Conservation (phyloP, 139 green algal species). For the Chlamydomonas incerta region DNA sequence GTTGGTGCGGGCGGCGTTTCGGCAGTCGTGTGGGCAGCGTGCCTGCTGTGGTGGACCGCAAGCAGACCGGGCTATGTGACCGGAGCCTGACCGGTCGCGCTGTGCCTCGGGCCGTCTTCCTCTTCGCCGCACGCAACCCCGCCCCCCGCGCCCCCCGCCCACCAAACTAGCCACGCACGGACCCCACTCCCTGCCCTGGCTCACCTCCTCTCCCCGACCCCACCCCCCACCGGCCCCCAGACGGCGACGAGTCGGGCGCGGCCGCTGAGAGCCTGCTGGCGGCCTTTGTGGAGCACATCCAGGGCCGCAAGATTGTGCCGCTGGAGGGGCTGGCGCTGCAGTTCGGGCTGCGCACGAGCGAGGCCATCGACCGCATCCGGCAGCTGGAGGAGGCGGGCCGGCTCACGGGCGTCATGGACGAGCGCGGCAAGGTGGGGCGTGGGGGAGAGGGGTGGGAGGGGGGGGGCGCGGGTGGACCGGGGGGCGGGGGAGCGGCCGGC, state of each 20-base stretch:
- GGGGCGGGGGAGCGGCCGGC: no score
- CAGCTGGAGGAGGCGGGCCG: slow-evolving; percentile 79
- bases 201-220: neutral
- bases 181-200: no score
- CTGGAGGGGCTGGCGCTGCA: slow-evolving; percentile 88
- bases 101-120: no score
- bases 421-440: slow-evolving; percentile 85
- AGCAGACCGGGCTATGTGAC: no score
- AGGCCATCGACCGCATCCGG: slow-evolving; percentile 85
- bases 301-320: slow-evolving; percentile 83
- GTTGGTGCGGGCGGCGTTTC: no score
- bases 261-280: neutral
- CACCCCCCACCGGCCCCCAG: neutral
- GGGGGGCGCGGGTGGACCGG: no score
- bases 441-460: neutral
- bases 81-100: no score
- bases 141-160: no score
- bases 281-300: slow-evolving; percentile 57
- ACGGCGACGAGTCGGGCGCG: slow-evolving; percentile 31
- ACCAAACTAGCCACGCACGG: no score
- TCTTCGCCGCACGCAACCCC: no score
- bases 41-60: no score
- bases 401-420: slow-evolving; percentile 94
- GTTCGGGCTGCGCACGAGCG: slow-evolving; percentile 85
- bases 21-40: no score